Percentiles rank a stretch among this genome's conserved stretches.
phyloP scores from a whole-genome alignment of 2,329 filamentous ascomycete genomes.

The Alternaria arborescens region DNA sequence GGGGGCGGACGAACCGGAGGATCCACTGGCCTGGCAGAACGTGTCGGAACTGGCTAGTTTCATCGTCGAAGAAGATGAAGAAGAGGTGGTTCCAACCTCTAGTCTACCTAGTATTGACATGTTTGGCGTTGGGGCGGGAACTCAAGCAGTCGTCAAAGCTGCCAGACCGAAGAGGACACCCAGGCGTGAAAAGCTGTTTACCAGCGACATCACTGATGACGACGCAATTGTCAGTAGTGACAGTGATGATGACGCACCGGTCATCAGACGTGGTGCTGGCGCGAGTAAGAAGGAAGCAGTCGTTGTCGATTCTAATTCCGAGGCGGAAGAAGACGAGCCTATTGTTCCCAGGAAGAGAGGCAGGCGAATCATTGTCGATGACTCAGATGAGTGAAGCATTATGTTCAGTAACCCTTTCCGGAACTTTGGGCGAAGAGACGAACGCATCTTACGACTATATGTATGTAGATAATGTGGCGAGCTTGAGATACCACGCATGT shows the following conservation, averaged over 20 bases:
- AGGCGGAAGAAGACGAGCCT: constrained; percentile 33
- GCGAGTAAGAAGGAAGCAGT: constrained; percentile 26
- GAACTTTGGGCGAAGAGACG: not conserved
- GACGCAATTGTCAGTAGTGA: constrained; percentile 48
- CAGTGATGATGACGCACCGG: constrained; percentile 39
- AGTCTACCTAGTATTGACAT: constrained; percentile 43
- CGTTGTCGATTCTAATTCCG: constrained; percentile 36
- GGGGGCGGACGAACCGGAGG: constrained; percentile 48
- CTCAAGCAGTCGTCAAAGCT: constrained; percentile 44
- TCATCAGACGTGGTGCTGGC: constrained; percentile 17
- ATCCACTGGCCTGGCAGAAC: constrained; percentile 52
- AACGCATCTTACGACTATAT: not conserved
- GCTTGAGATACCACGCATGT: not conserved
- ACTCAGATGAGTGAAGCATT: constrained; percentile 36
- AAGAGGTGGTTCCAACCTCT: constrained; percentile 41
- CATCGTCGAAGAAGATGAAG: constrained; percentile 55
- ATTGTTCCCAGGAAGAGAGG: constrained; percentile 33
- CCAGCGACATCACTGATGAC: constrained; percentile 46
- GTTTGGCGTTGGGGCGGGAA: constrained; percentile 41
- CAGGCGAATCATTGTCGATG: constrained; percentile 43
- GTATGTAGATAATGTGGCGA: not conserved
- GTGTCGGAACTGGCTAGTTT: constrained; percentile 59
- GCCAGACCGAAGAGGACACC: constrained; percentile 30
- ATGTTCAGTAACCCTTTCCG: not conserved
- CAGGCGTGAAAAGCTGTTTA: constrained; percentile 45